A percentile compares a stretch with the other conserved stretches of the same genome.
phyloP scores from a whole-genome alignment of 176 grass and related monocot species.

The Puccinellia tenuiflora region DNA sequence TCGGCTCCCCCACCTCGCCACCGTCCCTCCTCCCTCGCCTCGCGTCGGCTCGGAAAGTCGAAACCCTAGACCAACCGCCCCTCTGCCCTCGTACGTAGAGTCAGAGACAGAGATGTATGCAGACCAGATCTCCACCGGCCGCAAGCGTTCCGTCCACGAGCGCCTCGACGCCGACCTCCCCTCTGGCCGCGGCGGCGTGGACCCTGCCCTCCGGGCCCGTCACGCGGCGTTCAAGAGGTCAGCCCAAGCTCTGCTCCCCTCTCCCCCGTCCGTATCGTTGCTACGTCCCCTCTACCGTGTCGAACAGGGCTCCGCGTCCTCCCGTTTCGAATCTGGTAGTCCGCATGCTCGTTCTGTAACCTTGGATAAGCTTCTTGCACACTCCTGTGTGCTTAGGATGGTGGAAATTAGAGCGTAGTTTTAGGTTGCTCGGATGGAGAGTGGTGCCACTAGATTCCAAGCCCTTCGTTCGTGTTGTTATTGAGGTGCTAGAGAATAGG shows the following conservation, averaged over 20 bases:
- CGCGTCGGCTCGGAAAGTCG: not conserved
- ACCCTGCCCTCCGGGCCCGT: slow-evolving; percentile 25
- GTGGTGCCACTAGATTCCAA: not conserved
- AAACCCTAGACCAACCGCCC: slow-evolving; percentile 36
- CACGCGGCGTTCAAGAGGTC: slow-evolving; percentile 40
- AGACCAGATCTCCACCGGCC: slow-evolving; percentile 47
- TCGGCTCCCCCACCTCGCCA: not conserved
- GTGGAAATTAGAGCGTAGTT: not conserved
- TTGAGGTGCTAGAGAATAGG: not conserved
- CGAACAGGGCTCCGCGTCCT: not conserved
- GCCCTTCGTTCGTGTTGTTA: not conserved
- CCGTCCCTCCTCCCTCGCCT: not conserved
- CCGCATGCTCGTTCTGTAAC: not conserved
- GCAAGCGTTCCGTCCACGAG: slow-evolving; percentile 57
- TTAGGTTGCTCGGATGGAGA: slow-evolving; percentile 1
- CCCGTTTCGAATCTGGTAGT: slow-evolving; percentile 23
- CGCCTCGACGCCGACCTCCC: slow-evolving; percentile 40
- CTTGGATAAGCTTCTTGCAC: not conserved
- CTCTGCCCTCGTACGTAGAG: not conserved
- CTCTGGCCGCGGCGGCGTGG: slow-evolving; percentile 13
- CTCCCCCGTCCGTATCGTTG: not conserved
- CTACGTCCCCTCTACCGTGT: not conserved
- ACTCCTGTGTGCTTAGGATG: not conserved
- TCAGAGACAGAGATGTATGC: slow-evolving; percentile 36
- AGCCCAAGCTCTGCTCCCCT: not conserved